Evolutionary conservation across 257 asterid genomes (phyloP).

Genomic region (Cruciata laevipes): DNA sequence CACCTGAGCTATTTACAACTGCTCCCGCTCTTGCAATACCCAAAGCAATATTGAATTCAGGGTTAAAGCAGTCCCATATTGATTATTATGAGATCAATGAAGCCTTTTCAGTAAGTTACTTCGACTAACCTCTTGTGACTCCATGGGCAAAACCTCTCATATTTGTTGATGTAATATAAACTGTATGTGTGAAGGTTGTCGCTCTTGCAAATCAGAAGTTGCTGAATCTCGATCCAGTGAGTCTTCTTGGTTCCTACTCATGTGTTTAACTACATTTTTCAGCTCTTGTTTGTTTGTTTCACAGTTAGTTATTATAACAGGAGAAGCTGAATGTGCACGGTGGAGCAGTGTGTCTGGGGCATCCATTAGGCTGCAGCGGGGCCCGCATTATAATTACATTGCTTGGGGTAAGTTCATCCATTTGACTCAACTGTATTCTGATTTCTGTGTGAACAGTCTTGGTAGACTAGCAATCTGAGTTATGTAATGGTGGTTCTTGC

Average conservation of each 20-base stretch:
- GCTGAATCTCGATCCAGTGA: constrained; percentile 62
- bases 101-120: constrained; percentile 78
- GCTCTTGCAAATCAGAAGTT: constrained; percentile 81
- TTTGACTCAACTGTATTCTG: too few species aligned
- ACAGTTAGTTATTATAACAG: constrained; percentile 28
- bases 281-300: constrained; percentile 13
- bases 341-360: constrained; percentile 91
- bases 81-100: constrained; percentile 89
- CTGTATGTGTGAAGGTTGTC: constrained; percentile 55
- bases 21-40: constrained; percentile 97
- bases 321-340: constrained; percentile 73
- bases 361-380: constrained; percentile 95
- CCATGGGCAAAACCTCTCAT: not conserved
- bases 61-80: constrained; percentile 58
- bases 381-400: constrained; percentile 89
- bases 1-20: constrained; percentile 86
- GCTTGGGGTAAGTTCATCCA: constrained; percentile 59
- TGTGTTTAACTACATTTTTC: not conserved
- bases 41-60: constrained; percentile 71
- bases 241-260: constrained; percentile 17
- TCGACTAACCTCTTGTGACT: not conserved
- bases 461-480: not conserved
- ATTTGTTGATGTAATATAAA: constrained; percentile 11
- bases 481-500: constrained; percentile 12
- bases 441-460: too few species aligned